Percentiles rank a stretch among this genome's conserved stretches.
phyloP scores from a whole-genome alignment of 768 basidiomycete genomes.

The Podaxis rugospora region DNA sequence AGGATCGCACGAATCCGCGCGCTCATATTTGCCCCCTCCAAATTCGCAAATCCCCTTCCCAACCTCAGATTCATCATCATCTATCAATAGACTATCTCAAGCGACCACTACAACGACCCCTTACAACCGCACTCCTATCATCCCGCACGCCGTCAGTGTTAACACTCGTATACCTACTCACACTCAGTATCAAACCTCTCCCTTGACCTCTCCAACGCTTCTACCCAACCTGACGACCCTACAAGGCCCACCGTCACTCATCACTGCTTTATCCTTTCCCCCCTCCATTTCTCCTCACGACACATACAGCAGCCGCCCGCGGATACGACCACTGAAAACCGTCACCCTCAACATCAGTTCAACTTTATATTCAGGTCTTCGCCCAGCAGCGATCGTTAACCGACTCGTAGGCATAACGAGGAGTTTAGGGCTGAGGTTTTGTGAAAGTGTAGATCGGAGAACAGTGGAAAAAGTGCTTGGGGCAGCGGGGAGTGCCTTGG shows the following conservation, averaged over 20 bases:
- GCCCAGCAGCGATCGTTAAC: conserved; percentile 36
- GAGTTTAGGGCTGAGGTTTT: conserved; percentile 31
- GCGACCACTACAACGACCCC: conserved; percentile 9
- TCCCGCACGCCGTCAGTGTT: neutral
- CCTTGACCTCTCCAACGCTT: conserved; percentile 29
- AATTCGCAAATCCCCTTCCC: neutral
- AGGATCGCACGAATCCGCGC: neutral
- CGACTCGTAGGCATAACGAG: conserved; percentile 26
- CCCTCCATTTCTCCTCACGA: conserved; percentile 7
- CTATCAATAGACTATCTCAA: neutral
- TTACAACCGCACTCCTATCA: neutral
- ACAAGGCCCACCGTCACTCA: conserved; percentile 31
- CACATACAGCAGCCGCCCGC: conserved; percentile 11
- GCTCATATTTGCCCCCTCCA: conserved; percentile 14
- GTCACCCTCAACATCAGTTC: conserved; percentile 37
- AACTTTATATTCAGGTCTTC: conserved; percentile 41
- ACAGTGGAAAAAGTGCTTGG: conserved; percentile 42
- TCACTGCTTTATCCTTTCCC: conserved; percentile 22
- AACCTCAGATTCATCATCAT: neutral
- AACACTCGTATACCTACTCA: conserved; percentile 7
- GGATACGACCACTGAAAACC: conserved; percentile 24
- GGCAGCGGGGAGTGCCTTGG: conserved; percentile 34
- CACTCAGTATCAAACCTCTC: conserved; percentile 13
- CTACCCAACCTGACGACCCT: conserved; percentile 36
- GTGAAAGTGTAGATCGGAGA: conserved; percentile 35